These are phyloP conservation scores for Septoria petroselini DNA, from an alignment of 2,329 filamentous ascomycete genomes.

Conservation along the genomic window DNA sequence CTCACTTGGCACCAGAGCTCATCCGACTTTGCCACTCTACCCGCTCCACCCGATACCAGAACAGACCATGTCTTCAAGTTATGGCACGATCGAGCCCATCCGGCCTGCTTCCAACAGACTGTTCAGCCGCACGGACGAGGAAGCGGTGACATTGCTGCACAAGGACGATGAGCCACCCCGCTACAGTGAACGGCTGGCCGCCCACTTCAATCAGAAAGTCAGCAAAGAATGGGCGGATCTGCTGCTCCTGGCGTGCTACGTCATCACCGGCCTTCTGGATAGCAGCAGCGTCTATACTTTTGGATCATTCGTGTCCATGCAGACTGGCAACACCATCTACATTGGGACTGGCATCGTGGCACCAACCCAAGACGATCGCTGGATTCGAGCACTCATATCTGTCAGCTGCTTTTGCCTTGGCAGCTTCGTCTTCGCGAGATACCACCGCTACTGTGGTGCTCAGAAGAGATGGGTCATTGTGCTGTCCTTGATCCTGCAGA, in stretches of 20 bases:
- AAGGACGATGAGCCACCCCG: conserved; percentile 4
- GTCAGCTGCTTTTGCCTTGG: conserved; percentile 69
- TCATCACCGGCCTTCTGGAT: conserved; percentile 74
- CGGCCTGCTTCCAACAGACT: conserved; percentile 13
- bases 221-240: conserved; percentile 63
- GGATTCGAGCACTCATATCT: conserved; percentile 69
- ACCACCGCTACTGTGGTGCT: conserved; percentile 62
- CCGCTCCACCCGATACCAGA: conserved; percentile 14
- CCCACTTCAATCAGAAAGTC: conserved; percentile 50
- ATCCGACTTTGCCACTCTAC: conserved; percentile 14
- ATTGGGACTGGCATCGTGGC: conserved; percentile 67
- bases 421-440: conserved; percentile 66
- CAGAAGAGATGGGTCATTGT: conserved; percentile 64
- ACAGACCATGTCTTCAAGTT: conserved; percentile 18
- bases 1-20: neutral
- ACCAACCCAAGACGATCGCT: conserved; percentile 52
- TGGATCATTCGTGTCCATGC: conserved; percentile 81
- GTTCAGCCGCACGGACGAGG: conserved; percentile 20
- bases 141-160: conserved; percentile 23
- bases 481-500: conserved; percentile 42
- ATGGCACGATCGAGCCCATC: conserved; percentile 20
- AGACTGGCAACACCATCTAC: conserved; percentile 77
- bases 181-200: conserved; percentile 14
- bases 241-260: conserved; percentile 67
- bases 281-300: conserved; percentile 73